phyloP scores from a whole-genome alignment of 1,139 yeast species.

The Kodamaea fungicola region DNA sequence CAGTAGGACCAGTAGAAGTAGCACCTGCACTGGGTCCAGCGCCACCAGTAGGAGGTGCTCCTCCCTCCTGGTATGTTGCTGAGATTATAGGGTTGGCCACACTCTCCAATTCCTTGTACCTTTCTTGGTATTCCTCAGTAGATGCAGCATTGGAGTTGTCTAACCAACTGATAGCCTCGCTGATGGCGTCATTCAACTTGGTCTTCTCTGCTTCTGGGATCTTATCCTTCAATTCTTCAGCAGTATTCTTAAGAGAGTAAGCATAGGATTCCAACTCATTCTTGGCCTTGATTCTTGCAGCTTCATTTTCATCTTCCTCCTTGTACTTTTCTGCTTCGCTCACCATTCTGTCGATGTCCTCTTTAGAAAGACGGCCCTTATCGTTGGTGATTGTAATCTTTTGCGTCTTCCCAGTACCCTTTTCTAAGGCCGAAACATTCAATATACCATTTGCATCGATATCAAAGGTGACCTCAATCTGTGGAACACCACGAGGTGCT shows the following conservation, averaged over 20 bases:
- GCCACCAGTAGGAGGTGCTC: constrained; percentile 33
- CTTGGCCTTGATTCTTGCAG: constrained; percentile 71
- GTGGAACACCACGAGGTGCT: constrained; percentile 50
- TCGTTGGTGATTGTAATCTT: constrained; percentile 69
- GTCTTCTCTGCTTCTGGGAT: constrained; percentile 43
- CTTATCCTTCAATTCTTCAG: constrained; percentile 50
- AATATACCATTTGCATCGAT: constrained; percentile 49
- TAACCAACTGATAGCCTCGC: constrained; percentile 48
- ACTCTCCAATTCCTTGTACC: constrained; percentile 62
- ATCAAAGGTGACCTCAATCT: constrained; percentile 44
- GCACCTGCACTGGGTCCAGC: constrained; percentile 38
- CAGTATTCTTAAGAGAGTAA: constrained; percentile 67
- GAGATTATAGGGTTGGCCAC: constrained; percentile 65
- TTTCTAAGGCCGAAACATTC: constrained; percentile 44
- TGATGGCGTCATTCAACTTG: constrained; percentile 37
- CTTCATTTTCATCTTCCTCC: constrained; percentile 82
- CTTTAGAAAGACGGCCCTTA: constrained; percentile 27
- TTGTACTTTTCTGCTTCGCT: constrained; percentile 68
- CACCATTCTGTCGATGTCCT: constrained; percentile 27
- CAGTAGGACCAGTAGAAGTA: constrained; percentile 53
- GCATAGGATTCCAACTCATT: constrained; percentile 88
- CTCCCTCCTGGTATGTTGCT: constrained; percentile 59
- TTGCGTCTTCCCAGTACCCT: constrained; percentile 60
- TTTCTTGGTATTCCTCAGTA: constrained; percentile 55
- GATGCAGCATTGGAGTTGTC: constrained; percentile 51